Conservation (phyloP, 768 basidiomycete species). For the Hortiboletus campestris region DNA sequence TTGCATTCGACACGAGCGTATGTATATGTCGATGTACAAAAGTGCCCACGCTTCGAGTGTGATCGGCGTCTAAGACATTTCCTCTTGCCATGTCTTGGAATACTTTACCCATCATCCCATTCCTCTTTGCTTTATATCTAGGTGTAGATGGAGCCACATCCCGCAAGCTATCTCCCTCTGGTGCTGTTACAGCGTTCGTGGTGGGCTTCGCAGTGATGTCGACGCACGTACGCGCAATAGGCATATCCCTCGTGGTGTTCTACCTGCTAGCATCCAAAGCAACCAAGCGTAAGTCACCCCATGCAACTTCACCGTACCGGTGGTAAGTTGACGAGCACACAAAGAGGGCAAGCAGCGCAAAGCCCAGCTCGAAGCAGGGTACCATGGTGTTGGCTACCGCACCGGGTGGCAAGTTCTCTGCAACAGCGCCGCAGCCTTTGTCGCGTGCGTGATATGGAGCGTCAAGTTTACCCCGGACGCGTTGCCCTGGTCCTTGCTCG, state of each 20-base stretch:
- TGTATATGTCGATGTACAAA: neutral
- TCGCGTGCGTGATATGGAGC: constrained; percentile 65
- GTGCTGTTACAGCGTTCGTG: constrained; percentile 72
- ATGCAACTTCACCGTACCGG: neutral
- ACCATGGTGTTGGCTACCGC: constrained; percentile 72
- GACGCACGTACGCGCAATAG: constrained; percentile 63
- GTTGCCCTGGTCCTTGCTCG: constrained; percentile 37
- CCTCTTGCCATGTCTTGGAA: constrained; percentile 17
- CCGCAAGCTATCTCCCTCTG: constrained; percentile 72
- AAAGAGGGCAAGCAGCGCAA: constrained; percentile 75
- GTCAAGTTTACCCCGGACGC: constrained; percentile 48
- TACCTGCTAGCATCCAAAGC: constrained; percentile 80
- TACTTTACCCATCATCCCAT: constrained; percentile 40
- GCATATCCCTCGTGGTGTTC: constrained; percentile 66
- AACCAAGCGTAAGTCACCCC: constrained; percentile 62
- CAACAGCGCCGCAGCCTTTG: constrained; percentile 67
- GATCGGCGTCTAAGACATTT: too few species aligned
- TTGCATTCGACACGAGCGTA: neutral
- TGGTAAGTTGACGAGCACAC: neutral
- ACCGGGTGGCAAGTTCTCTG: constrained; percentile 79
- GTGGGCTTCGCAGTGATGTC: constrained; percentile 75
- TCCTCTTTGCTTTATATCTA: constrained; percentile 51
- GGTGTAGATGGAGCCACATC: constrained; percentile 69
- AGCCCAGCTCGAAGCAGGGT: constrained; percentile 72
- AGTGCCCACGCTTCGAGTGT: too few species aligned